Evolutionary conservation across 1,139 yeast genomes (phyloP).

Genomic region (Taiozyma onychis): DNA sequence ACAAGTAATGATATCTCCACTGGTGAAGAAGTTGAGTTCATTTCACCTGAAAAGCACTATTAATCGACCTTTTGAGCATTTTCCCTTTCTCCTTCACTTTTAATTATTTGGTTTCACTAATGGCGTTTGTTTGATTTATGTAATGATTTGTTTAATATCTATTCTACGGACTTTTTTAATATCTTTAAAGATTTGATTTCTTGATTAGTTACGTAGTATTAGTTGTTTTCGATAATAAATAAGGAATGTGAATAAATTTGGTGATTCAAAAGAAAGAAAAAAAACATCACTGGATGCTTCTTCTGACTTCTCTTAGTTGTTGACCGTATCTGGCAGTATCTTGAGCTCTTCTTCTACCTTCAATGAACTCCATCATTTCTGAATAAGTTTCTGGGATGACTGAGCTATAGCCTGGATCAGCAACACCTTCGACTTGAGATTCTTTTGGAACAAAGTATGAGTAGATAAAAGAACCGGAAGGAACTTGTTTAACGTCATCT

Average conservation of each 20-base stretch:
- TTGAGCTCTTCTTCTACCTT: constrained; percentile 83
- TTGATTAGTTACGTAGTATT: not conserved
- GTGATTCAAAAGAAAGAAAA: not conserved
- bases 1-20: constrained; percentile 19
- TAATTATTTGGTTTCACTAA: not conserved
- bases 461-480: constrained; percentile 83
- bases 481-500: constrained; percentile 53
- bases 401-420: constrained; percentile 45
- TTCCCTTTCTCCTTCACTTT: not conserved
- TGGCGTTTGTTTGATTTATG: not conserved
- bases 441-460: constrained; percentile 80
- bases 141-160: not conserved
- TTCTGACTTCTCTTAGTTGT: constrained; percentile 25
- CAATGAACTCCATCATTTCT: constrained; percentile 89
- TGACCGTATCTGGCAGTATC: constrained; percentile 72
- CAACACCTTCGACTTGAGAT: constrained; percentile 29
- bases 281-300: not conserved
- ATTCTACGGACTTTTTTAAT: not conserved
- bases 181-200: not conserved
- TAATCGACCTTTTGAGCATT: not conserved
- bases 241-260: not conserved
- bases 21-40: constrained; percentile 24
- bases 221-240: not conserved
- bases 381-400: constrained; percentile 84
- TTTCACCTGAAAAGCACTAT: constrained; percentile 7